Evolutionary conservation across 768 basidiomycete species (phyloP), one percentile per base, ranked within the genome.

Genomic region (Phylloporus sp.): DNA sequence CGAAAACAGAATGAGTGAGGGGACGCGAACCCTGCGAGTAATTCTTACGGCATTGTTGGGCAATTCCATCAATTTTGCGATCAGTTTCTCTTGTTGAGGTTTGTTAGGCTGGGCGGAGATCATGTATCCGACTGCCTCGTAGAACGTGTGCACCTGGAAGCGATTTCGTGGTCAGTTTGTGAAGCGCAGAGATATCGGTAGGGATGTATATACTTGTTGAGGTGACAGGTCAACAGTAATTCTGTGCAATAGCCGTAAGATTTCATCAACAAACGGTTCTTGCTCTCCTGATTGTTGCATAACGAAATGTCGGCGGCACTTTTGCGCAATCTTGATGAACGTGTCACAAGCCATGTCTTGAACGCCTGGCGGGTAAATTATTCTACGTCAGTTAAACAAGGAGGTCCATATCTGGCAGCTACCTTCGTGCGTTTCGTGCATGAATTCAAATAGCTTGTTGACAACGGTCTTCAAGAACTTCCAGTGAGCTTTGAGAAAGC

Each of bases 291-390:
- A 86, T 66, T 99, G 96, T 62, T 94, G 91, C 87, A 98, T 92
- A 49, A 99, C 92, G 59, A 99, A 99, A 68, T 99, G 96, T 44
- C 95, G 79, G 33, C 93, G 79, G 66, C 94, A 98, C 68, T 98
- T 99, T 66, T 99, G 96, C 20, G 96, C 92, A 58, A 99, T 99
- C 71, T 98, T 99, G 75, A 99, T 98, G 70, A 99, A 99, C 0
- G 96, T 99, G 66, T 99, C 96, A 70, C 96, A 99, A 37, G 96
- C 96, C 96, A 99, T 99, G 71, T 99, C 96, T 67, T 99, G 96
- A 10, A 99, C 96, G 72, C 94, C 91, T 90, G 56, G n/a, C 33
- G 51, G 15, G 36, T 24, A 17, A 29, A 38, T 24, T 21, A 40
- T 31, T 27, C 29, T 13, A 46, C 9, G 28, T 46, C n/a, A 57